These are phyloP conservation scores for Ambrosiella beaveri DNA, from an alignment of 2,329 filamentous ascomycete species.

Conservation along the genomic window DNA sequence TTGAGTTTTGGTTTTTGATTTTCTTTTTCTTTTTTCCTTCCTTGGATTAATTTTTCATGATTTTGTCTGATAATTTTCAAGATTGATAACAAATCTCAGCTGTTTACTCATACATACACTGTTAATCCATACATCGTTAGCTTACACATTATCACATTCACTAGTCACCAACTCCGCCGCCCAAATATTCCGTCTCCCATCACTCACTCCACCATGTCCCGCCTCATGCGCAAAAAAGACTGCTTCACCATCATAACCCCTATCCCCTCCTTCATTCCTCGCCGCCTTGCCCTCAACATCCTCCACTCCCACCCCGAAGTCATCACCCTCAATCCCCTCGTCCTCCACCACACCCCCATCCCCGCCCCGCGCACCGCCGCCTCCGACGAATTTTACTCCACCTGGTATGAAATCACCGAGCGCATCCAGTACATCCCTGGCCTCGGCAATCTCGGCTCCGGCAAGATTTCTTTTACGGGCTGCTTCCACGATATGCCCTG, in stretches of 20 bases:
- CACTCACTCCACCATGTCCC: slow-evolving; percentile 22
- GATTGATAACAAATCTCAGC: too few relatives aligned
- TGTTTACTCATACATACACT: too few relatives aligned
- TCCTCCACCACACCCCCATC: slow-evolving; percentile 45
- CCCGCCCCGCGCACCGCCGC: slow-evolving; percentile 49
- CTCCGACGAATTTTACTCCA: slow-evolving; percentile 53
- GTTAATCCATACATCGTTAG: neutral
- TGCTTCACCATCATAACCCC: slow-evolving; percentile 52
- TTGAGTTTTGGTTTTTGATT: too few relatives aligned
- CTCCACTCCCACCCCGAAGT: slow-evolving; percentile 54
- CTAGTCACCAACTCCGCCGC: neutral
- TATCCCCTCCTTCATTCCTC: slow-evolving; percentile 51
- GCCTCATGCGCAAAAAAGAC: slow-evolving; percentile 39
- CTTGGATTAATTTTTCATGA: too few relatives aligned
- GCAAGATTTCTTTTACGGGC: slow-evolving; percentile 50
- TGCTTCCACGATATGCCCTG: slow-evolving; percentile 58
- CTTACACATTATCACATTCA: neutral
- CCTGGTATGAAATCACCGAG: slow-evolving; percentile 58
- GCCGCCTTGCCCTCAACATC: slow-evolving; percentile 55
- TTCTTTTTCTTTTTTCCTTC: too few relatives aligned
- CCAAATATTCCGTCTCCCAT: neutral
- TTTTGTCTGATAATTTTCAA: too few relatives aligned
- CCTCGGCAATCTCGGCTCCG: slow-evolving; percentile 44
- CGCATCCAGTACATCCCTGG: slow-evolving; percentile 52
- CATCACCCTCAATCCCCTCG: slow-evolving; percentile 53